Conservation (phyloP, 495 filamentous ascomycete species). For the Podospora comata region DNA sequence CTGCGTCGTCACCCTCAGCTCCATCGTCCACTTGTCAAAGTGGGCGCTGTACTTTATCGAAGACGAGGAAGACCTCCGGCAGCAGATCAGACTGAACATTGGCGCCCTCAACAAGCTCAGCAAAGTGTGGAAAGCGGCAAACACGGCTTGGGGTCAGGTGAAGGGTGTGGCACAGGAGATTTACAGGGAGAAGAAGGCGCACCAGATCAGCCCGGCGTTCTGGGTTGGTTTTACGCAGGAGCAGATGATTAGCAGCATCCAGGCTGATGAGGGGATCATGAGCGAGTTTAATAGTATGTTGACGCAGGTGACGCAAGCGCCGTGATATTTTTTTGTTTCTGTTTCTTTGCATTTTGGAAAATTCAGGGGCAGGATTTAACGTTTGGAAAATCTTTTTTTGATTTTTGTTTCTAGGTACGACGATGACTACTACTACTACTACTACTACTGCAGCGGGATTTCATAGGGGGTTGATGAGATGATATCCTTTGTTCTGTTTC, state of each 20-base stretch:
- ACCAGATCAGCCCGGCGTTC: slow-evolving; percentile 48
- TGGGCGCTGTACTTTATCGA: slow-evolving; percentile 56
- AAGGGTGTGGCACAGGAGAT: slow-evolving; percentile 66
- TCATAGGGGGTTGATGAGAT: not conserved
- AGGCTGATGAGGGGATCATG: slow-evolving; percentile 54
- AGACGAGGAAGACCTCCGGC: slow-evolving; percentile 70
- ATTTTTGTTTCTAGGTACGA: not conserved
- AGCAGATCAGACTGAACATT: slow-evolving; percentile 75
- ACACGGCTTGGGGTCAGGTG: slow-evolving; percentile 69
- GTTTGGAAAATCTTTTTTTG: not conserved
- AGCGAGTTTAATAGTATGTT: slow-evolving; percentile 44
- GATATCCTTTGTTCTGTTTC: not conserved
- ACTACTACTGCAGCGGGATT: not conserved
- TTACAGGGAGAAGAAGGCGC: slow-evolving; percentile 55
- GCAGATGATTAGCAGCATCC: slow-evolving; percentile 53
- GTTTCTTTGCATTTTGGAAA: not conserved
- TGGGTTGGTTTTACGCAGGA: slow-evolving; percentile 54
- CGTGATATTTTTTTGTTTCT: slow-evolving; percentile 5
- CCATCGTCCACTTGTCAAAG: slow-evolving; percentile 59
- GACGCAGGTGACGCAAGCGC: slow-evolving; percentile 14
- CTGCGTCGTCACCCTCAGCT: slow-evolving; percentile 70
- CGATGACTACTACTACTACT: not conserved
- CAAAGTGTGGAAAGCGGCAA: slow-evolving; percentile 74
- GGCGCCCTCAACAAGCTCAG: slow-evolving; percentile 74
- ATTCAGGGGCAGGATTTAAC: not conserved